Conservation (phyloP, 345 rosid genomes). For the Draba incana region DNA sequence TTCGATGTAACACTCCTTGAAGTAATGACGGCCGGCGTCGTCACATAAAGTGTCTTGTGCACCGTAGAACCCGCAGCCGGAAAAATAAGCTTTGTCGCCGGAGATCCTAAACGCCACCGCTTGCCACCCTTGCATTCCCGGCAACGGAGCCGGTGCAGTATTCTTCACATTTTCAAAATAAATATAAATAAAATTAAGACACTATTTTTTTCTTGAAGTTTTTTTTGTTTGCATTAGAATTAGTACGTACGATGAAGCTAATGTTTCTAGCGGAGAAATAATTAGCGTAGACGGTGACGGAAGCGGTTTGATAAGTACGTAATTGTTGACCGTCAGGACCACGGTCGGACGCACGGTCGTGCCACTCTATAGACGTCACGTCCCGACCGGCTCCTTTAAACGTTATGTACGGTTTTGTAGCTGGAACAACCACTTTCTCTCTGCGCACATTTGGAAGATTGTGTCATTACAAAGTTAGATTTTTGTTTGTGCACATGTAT, state of each 20-base stretch:
- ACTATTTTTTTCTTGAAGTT: background rate
- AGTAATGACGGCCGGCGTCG: constrained; percentile 94
- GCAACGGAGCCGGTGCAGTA: constrained; percentile 94
- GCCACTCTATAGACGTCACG: constrained; percentile 90
- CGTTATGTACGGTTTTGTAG: constrained; percentile 77
- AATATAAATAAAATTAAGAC: background rate
- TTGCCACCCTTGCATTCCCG: constrained; percentile 95
- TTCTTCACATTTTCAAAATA: constrained; percentile 46
- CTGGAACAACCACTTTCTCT: constrained; percentile 93
- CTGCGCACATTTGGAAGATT: constrained; percentile 40
- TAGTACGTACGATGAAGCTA: constrained; percentile 73
- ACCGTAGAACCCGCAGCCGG: constrained; percentile 89
- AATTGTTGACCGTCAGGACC: constrained; percentile 84
- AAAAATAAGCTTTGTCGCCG: constrained; percentile 89
- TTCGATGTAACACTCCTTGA: constrained; percentile 88
- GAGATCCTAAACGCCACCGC: constrained; percentile 92
- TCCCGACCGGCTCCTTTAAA: constrained; percentile 88
- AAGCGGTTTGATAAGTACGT: constrained; percentile 90
- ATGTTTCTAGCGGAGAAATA: constrained; percentile 88
- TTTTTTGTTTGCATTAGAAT: background rate
- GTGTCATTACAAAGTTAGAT: background rate
- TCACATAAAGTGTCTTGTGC: constrained; percentile 96
- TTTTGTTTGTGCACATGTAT: background rate
- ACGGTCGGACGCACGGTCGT: constrained; percentile 88
- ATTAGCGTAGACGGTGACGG: constrained; percentile 82